Evolutionary conservation across 2,329 filamentous ascomycete genomes (phyloP).

Genomic region (Blastomyces parvus): DNA sequence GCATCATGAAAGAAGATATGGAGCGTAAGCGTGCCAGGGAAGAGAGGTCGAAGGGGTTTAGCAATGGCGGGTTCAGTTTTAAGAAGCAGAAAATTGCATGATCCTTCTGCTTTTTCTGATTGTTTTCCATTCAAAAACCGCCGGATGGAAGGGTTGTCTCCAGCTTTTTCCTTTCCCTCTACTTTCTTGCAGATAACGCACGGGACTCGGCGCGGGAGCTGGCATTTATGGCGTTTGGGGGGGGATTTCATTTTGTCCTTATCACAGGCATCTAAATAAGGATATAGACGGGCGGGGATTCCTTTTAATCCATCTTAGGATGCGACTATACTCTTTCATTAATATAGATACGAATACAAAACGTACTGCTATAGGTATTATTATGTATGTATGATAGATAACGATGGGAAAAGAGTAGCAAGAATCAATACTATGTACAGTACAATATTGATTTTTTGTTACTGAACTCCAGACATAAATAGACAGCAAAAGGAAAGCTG

Average conservation of each 20-base stretch:
- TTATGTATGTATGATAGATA: too few relatives aligned
- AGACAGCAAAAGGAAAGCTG: neutral
- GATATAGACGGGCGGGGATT: neutral
- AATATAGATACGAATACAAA: neutral
- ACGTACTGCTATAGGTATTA: neutral
- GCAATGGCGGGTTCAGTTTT: constrained; percentile 4
- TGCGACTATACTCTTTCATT: neutral
- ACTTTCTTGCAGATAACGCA: neutral
- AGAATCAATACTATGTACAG: neutral
- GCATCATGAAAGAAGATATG: constrained; percentile 17
- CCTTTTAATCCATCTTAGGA: neutral
- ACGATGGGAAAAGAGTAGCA: neutral
- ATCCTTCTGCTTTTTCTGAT: neutral
- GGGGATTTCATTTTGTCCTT: neutral
- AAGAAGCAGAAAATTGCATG: constrained; percentile 14
- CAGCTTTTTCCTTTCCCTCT: neutral
- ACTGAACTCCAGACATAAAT: constrained; percentile 3
- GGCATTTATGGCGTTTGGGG: neutral
- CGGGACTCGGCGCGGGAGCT: neutral
- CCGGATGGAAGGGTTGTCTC: neutral
- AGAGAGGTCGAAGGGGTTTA: neutral
- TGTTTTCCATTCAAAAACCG: neutral
- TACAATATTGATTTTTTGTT: neutral
- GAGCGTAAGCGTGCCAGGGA: constrained; percentile 14
- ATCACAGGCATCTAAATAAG: neutral